Evolutionary conservation across 2,329 filamentous ascomycete genomes (phyloP), one percentile per base, ranked within the genome.

Genomic region (Fusarium protoensiforme): DNA sequence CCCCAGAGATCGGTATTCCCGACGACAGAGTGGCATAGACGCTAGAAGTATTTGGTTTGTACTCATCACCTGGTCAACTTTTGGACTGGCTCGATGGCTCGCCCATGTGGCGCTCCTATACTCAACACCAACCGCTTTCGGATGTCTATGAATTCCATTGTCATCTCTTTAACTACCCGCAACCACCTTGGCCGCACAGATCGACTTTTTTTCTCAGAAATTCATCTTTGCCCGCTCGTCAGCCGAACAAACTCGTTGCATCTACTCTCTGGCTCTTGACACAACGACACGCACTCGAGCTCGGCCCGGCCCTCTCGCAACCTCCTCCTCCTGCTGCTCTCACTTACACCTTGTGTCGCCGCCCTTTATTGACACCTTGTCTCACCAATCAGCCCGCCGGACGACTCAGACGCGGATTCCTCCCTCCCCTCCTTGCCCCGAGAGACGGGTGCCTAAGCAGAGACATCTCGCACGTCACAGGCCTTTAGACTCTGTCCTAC

Each of bases 61-160:
- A 35, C 39, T 72, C 60, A 54, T 74, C 72, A 74, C 72, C 72
- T 74, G 68, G 72, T 72, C 72, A 64, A 74, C 72, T 72, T 74
- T 72, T 62, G 51, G n/a, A 61, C 61, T 72, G 61, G 58, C 62
- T 54, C 56, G 59, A 64, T 67, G 48, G 56, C 59, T 72, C 43
- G 39, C 64, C 14, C 29, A 64, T 60, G 72, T 74, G 72, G 72
- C 72, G 72, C 56, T 66, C 39, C 69, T 69, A 74, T 68, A 48
- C 73, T 74, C 73, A 74, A 76, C 71, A 72, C 64, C 73, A 76
- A 75, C 73, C 73, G 71, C 60, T 66, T 75, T 74, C 62, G 65
- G 73, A 62, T 72, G 69, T 64, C 71, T 72, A 64, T 65, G 71
- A 74, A 76, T 74, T 75, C 71, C 73, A 76, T 68, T 69, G 64